phyloP scores from a whole-genome alignment of 2,329 filamentous ascomycete species.

The Cercospora canescens region DNA sequence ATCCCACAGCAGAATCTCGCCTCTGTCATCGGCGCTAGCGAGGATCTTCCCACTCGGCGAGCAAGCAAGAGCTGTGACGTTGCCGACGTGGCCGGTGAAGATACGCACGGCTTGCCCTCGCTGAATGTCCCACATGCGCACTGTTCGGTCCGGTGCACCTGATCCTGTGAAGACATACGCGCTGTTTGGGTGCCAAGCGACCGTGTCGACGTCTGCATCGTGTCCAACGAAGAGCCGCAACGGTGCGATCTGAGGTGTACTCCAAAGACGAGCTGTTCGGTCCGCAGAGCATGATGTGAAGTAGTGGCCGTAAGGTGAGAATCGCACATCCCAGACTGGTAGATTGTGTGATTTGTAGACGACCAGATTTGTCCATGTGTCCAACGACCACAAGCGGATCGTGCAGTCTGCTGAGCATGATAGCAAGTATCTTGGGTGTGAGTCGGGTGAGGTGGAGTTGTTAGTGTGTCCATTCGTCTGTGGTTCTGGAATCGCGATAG shows the following conservation, averaged over 20 bases:
- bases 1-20: conserved; percentile 94
- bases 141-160: conserved; percentile 73
- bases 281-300: conserved; percentile 87
- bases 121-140: conserved; percentile 95
- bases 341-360: conserved; percentile 92
- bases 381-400: conserved; percentile 88
- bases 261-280: conserved; percentile 87
- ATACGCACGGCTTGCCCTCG: conserved; percentile 86
- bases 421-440: conserved; percentile 72
- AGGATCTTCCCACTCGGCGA: conserved; percentile 85
- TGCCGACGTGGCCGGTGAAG: conserved; percentile 87
- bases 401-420: conserved; percentile 87
- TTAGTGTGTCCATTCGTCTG: conserved; percentile 42
- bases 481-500: conserved; percentile 47
- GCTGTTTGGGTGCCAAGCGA: conserved; percentile 94
- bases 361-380: conserved; percentile 88
- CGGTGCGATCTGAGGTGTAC: conserved; percentile 87
- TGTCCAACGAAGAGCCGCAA: conserved; percentile 88
- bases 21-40: conserved; percentile 85
- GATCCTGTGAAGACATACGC: conserved; percentile 92
- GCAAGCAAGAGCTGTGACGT: conserved; percentile 81
- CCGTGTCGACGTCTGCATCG: conserved; percentile 84
- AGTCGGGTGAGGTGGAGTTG: conserved; percentile 42
- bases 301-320: conserved; percentile 94
- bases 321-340: conserved; percentile 83